These are phyloP conservation scores for Primulina huaijiensis DNA, from an alignment of 257 asterid species.

Conservation along the genomic window DNA sequence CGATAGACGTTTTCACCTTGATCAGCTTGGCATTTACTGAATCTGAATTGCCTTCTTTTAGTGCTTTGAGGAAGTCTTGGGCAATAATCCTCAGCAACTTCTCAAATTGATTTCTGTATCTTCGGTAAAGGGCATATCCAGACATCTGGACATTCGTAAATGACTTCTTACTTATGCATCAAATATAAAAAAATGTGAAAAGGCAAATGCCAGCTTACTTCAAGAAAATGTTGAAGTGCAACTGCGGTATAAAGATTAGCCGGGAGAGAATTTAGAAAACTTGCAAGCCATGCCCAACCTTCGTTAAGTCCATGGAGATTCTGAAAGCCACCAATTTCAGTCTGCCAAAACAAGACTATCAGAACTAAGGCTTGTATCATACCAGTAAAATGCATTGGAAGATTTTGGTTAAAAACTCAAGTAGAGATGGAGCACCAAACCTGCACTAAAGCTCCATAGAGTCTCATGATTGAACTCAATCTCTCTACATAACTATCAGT, in stretches of 20 bases:
- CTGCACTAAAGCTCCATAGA: slow-evolving; percentile 93
- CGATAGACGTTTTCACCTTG: slow-evolving; percentile 36
- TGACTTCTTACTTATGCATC: slow-evolving; percentile 4
- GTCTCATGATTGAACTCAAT: slow-evolving; percentile 64
- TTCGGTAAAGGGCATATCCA: slow-evolving; percentile 55
- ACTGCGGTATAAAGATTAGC: slow-evolving; percentile 72
- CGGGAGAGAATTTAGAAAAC: slow-evolving; percentile 78
- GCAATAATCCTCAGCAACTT: slow-evolving; percentile 51
- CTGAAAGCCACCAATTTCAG: slow-evolving; percentile 51
- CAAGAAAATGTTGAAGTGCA: slow-evolving; percentile 72
- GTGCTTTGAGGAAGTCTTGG: slow-evolving; percentile 46
- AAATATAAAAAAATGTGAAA: neutral
- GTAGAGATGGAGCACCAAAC: slow-evolving; percentile 35
- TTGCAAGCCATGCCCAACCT: slow-evolving; percentile 95
- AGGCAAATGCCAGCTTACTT: slow-evolving; percentile 45
- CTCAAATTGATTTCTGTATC: slow-evolving; percentile 59
- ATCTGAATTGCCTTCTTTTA: slow-evolving; percentile 45
- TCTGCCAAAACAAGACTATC: slow-evolving; percentile 39
- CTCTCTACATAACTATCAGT: slow-evolving; percentile 47
- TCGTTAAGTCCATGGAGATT: slow-evolving; percentile 70
- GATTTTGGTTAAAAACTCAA: neutral
- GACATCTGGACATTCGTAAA: slow-evolving; percentile 58
- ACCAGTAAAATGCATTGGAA: neutral
- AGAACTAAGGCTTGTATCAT: neutral
- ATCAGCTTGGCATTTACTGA: slow-evolving; percentile 37